Base-by-base conservation (phyloP, 23 red algal species). In the Gracilaria domingensis region DNA sequence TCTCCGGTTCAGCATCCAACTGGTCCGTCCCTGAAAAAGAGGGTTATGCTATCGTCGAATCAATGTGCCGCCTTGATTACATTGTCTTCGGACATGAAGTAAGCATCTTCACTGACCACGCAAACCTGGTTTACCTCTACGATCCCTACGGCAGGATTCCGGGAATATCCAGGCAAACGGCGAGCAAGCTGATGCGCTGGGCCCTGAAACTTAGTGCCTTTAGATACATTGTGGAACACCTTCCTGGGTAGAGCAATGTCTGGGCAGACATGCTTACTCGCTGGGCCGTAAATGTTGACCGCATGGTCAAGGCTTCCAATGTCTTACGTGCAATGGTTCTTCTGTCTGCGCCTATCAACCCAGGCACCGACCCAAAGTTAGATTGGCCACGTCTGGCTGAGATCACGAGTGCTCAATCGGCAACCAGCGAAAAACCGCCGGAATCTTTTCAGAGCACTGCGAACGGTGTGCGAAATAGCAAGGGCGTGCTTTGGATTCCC, bases 131-230 rank as follows among this genome's bases (percentile, higher is more conserved):
- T 1, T 85, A 85, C 26, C 12, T 85, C 2, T 66, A 39, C 16
- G 57, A 69, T 42, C 11, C 81, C 0, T 69, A 85, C 24, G 81
- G 51, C 14, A 58, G 38, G 9, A 66, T 69, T 47, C 33, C 81
- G 0, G 81, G 81, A 30, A 65, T 85, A 2, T 18, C 56, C 4
- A 66, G 57, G 24, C 42, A 85, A 42, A 85, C 54, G 4, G 81
- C 81, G 17, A 85, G 81, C 38, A 85, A 85, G 37, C 81, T 69
- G 4, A 67, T 85, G 81, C 18, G n/a, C 1, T 85, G 58, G 81
- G 25, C 58, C 5, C 2, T 85, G 17, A 85, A 85, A 17, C 28
- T 69, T 18, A 39, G 36, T 8, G 81, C 20, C 3, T 85, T 67
- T 48, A 11, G 51, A 6, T 85, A 85, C n/a, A 58, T 85, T 8